Conservation (phyloP, 148 eudicot genomes). For the Bassia scoparia region DNA sequence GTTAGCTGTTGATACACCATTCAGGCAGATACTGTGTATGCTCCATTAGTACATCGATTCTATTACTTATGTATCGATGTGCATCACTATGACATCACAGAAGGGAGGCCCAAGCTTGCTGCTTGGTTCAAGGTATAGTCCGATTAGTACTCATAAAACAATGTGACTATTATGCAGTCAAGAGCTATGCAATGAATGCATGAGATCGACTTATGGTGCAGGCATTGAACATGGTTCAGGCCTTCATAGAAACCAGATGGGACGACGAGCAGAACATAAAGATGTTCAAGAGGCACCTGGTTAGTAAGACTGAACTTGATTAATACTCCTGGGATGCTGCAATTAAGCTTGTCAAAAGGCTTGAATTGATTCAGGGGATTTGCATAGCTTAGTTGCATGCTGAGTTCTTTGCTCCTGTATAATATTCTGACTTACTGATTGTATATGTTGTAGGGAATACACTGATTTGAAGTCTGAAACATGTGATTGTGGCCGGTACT, state of each 20-base stretch:
- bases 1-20: background rate
- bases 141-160: background rate
- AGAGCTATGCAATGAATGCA: background rate
- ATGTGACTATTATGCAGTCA: background rate
- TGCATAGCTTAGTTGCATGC: no score
- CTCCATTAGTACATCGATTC: slow-evolving; percentile 50
- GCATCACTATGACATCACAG: slow-evolving; percentile 42
- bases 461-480: background rate
- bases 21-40: slow-evolving; percentile 51
- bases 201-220: slow-evolving; percentile 21
- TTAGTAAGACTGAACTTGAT: background rate
- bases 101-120: slow-evolving; percentile 53
- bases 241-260: slow-evolving; percentile 17
- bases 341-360: background rate
- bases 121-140: slow-evolving; percentile 42
- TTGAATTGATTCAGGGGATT: no score
- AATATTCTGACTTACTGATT: no score
- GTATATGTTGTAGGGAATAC: no score
- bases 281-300: slow-evolving; percentile 18
- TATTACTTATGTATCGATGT: slow-evolving; percentile 33
- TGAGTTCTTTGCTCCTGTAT: no score
- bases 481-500: background rate
- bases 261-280: slow-evolving; percentile 9
- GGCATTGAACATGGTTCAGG: slow-evolving; percentile 18
- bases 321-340: background rate